These are phyloP conservation scores for Aphanomyces astaci DNA, from an alignment of 352 stramenopile species.

Conservation along the genomic window DNA sequence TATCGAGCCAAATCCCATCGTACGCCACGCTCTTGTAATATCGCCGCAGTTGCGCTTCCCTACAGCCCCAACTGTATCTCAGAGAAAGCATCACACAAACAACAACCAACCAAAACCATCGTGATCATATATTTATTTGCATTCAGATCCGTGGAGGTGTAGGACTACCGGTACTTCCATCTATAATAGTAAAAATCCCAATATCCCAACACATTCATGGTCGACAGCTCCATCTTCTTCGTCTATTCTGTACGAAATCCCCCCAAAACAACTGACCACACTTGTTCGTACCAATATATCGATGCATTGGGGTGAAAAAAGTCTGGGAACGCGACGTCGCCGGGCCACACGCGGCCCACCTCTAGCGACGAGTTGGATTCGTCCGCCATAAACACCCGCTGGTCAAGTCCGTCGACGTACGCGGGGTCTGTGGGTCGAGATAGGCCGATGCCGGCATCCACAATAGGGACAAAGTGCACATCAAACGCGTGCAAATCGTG, in stretches of 20 bases:
- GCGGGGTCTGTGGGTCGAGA: constrained; percentile 35
- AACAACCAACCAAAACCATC: too few relatives aligned
- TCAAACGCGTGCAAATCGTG: constrained; percentile 42
- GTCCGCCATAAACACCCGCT: constrained; percentile 77
- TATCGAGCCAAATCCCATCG: constrained; percentile 82
- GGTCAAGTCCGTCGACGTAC: constrained; percentile 44
- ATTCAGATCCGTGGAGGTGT: too few relatives aligned
- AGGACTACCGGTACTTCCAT: too few relatives aligned
- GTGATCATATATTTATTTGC: too few relatives aligned
- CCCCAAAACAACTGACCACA: not conserved
- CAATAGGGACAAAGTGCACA: constrained; percentile 69
- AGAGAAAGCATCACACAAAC: too few relatives aligned
- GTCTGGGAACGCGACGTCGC: constrained; percentile 69
- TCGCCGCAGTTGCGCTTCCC: constrained; percentile 37
- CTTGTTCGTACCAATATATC: constrained; percentile 39
- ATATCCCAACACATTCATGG: too few relatives aligned
- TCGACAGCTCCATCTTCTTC: too few relatives aligned
- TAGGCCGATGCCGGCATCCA: constrained; percentile 74
- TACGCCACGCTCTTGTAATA: constrained; percentile 48
- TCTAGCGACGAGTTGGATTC: constrained; percentile 52
- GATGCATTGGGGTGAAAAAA: constrained; percentile 67
- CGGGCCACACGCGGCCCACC: constrained; percentile 63
- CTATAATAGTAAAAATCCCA: too few relatives aligned
- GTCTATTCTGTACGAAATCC: not conserved
- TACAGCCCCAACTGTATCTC: not conserved